Percentiles rank a stretch among this genome's conserved stretches.
phyloP scores from a whole-genome alignment of 2,329 filamentous ascomycete genomes.

The Didymella glomerata region DNA sequence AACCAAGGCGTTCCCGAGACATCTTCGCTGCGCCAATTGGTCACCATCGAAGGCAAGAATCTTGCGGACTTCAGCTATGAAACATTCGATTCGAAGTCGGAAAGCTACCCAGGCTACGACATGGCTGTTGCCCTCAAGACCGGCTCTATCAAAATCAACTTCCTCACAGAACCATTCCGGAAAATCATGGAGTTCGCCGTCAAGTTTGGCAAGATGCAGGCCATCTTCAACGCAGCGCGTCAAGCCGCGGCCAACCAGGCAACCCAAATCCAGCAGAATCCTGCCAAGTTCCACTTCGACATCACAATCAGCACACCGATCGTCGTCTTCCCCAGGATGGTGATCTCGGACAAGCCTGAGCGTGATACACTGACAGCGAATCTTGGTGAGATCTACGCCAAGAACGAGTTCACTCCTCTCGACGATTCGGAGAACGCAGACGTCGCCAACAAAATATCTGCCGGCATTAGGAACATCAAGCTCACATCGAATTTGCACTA shows the following conservation, averaged over 20 bases:
- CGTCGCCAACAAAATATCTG: slow-evolving; percentile 86
- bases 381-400: slow-evolving; percentile 95
- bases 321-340: slow-evolving; percentile 86
- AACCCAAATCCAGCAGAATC: slow-evolving; percentile 89
- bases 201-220: slow-evolving; percentile 99
- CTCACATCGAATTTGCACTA: slow-evolving; percentile 92
- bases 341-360: slow-evolving; percentile 72
- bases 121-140: slow-evolving; percentile 89
- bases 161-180: slow-evolving; percentile 94
- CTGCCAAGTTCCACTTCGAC: slow-evolving; percentile 91
- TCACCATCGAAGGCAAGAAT: slow-evolving; percentile 95
- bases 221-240: slow-evolving; percentile 95
- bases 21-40: slow-evolving; percentile 82
- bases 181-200: slow-evolving; percentile 98
- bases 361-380: slow-evolving; percentile 91
- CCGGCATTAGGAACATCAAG: slow-evolving; percentile 90
- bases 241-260: slow-evolving; percentile 95
- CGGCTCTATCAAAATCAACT: slow-evolving; percentile 96
- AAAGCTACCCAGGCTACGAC: slow-evolving; percentile 91
- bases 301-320: slow-evolving; percentile 94
- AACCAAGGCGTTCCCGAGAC: slow-evolving; percentile 85
- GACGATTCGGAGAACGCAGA: slow-evolving; percentile 77
- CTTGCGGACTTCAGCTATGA: slow-evolving; percentile 97
- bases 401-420: slow-evolving; percentile 88
- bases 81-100: slow-evolving; percentile 81